Conservation (phyloP, 768 basidiomycete species). For the Fomitopsis serialis region DNA sequence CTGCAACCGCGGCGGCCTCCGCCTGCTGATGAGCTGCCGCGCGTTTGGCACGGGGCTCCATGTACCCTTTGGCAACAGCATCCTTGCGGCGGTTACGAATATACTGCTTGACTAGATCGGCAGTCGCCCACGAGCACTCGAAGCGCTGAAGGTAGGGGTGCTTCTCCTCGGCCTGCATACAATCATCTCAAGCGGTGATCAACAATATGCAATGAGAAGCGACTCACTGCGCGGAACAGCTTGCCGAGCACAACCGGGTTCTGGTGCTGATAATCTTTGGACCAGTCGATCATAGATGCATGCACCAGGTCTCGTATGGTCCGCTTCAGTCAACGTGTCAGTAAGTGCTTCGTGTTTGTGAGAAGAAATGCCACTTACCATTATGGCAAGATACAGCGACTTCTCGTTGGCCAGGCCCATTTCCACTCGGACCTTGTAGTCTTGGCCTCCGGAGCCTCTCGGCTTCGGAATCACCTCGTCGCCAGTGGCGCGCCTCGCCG, state of each 20-base stretch:
- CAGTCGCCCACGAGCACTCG: conserved; percentile 14
- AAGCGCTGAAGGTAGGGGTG: conserved; percentile 10
- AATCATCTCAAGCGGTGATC: too few relatives aligned
- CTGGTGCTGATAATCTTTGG: too few relatives aligned
- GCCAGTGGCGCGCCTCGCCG: too few relatives aligned
- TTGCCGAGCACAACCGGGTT: too few relatives aligned
- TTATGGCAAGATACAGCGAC: neutral
- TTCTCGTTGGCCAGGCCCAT: neutral
- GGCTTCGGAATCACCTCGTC: neutral
- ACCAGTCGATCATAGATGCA: too few relatives aligned
- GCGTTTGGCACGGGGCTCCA: neutral
- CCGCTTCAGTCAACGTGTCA: too few relatives aligned
- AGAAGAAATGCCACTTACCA: too few relatives aligned
- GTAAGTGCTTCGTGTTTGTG: too few relatives aligned
- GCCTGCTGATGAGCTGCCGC: too few relatives aligned
- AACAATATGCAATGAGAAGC: too few relatives aligned
- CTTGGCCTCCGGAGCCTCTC: conserved; percentile 1
- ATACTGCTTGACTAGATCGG: conserved; percentile 13
- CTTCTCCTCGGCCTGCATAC: conserved; percentile 1
- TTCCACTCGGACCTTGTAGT: conserved; percentile 3
- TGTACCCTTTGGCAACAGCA: conserved; percentile 1
- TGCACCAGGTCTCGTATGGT: neutral
- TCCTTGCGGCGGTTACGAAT: conserved; percentile 11
- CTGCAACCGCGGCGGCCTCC: too few relatives aligned
- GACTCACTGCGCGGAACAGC: neutral